Evolutionary conservation across 495 filamentous ascomycete species (phyloP).

Genomic region (Penicillium cataractarum): DNA sequence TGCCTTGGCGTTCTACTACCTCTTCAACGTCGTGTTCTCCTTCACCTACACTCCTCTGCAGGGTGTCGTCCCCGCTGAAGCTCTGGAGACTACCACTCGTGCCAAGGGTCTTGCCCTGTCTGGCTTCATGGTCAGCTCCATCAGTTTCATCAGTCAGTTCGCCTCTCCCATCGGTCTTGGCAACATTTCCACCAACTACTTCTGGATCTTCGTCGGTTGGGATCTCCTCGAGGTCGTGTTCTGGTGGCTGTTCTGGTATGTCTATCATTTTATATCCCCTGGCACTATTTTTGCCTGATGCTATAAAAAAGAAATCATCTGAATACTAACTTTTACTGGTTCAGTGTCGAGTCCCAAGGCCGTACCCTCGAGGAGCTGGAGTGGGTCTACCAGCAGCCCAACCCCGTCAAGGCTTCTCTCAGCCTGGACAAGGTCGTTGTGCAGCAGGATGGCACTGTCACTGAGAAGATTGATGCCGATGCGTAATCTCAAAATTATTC

Average conservation of each 20-base stretch:
- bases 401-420: slow-evolving; percentile 61
- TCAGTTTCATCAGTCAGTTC: slow-evolving; percentile 64
- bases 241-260: slow-evolving; percentile 68
- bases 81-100: slow-evolving; percentile 61
- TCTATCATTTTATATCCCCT: background rate
- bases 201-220: slow-evolving; percentile 68
- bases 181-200: slow-evolving; percentile 60
- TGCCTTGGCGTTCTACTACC: slow-evolving; percentile 66
- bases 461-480: slow-evolving; percentile 61
- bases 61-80: slow-evolving; percentile 71
- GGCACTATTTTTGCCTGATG: background rate
- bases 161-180: slow-evolving; percentile 58
- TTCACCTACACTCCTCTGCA: slow-evolving; percentile 73
- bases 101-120: slow-evolving; percentile 67
- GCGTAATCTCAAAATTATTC: slow-evolving; percentile 36
- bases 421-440: slow-evolving; percentile 60
- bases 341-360: slow-evolving; percentile 64
- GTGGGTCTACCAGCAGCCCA: slow-evolving; percentile 65
- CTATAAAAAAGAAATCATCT: no score
- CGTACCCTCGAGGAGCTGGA: slow-evolving; percentile 74
- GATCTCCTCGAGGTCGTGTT: slow-evolving; percentile 54
- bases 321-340: background rate
- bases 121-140: slow-evolving; percentile 60
- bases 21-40: slow-evolving; percentile 69
- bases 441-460: slow-evolving; percentile 53